Evolutionary conservation across 2,329 filamentous ascomycete species (phyloP).

Genomic region (Ustulina deusta): DNA sequence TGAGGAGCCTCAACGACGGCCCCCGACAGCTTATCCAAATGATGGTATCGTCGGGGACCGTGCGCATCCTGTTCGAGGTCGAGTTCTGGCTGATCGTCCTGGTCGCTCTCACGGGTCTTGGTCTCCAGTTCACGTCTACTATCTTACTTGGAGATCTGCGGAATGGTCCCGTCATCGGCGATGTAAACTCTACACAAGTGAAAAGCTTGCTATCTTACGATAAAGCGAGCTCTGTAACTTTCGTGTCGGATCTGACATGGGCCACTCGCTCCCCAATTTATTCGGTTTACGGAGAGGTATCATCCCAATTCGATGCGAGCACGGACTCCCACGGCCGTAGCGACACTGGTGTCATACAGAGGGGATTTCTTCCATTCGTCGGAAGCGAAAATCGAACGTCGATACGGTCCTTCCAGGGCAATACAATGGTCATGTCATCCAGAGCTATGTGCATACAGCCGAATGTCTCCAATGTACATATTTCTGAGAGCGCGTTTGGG

Average conservation of each 20-base stretch:
- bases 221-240: no score
- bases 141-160: neutral
- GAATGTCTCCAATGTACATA: neutral
- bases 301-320: neutral
- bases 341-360: neutral
- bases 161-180: neutral
- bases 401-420: neutral
- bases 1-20: neutral
- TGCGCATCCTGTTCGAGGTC: neutral
- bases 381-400: neutral
- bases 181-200: no score
- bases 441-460: neutral
- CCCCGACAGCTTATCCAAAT: neutral
- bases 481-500: neutral
- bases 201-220: no score
- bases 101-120: neutral
- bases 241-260: no score
- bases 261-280: no score
- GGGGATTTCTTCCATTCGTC: neutral
- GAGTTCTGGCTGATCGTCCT: neutral
- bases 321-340: neutral
- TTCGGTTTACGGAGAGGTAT: no score
- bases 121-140: neutral
- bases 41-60: neutral
- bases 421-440: neutral